Base-by-base conservation (phyloP, 1,284 basidiomycete genomes). In the Pseudozyma hubeiensis region DNA sequence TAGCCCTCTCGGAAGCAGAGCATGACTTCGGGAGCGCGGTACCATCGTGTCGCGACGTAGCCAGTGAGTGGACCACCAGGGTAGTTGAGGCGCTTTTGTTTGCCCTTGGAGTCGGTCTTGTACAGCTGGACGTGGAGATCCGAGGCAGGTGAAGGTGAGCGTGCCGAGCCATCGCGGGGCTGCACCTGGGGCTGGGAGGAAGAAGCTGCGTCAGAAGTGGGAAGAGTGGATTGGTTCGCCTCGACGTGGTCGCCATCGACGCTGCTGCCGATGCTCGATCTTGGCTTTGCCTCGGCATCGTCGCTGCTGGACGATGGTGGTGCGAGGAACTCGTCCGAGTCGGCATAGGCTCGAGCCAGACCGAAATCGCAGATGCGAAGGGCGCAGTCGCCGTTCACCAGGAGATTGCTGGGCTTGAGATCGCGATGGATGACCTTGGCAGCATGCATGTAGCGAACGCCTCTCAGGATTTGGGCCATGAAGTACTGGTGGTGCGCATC, bases 11-110 rank as follows among this genome's bases (percentile, higher is more conserved):
- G 64, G 73, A 78, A 82, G 56, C 81, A 79, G n/a, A 84, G 79
- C 81, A 84, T 82, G 57, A 82, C 77, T 49, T 84, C 82, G 33
- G 82, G 82, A 0, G 82, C 81, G 6, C 82, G 77, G 63, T 84
- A 83, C 82, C 81, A 84, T 44, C 82, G 56, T 6, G 82, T 84
- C 17, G 82, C 73, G 10, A 84, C 82, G 59, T 84, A 84, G 35
- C 79, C 81, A 30, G 82, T 84, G 14, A 83, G 65, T 14, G 81
- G 82, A 16, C 77, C 82, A 10, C 81, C 81, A n/a, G 81, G 81
- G 33, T 65, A 84, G 54, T 81, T 71, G 64, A 80, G 75, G 39
- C 75, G 57, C 39, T 65, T 63, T 30, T 71, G 67, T 58, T 75
- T 75, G 60, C 64, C 67, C 45, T 75, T 75, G 60, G 50, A 54